These are phyloP conservation scores for Fremontodendron californicum DNA, from an alignment of 345 rosid genomes.

Conservation along the genomic window DNA sequence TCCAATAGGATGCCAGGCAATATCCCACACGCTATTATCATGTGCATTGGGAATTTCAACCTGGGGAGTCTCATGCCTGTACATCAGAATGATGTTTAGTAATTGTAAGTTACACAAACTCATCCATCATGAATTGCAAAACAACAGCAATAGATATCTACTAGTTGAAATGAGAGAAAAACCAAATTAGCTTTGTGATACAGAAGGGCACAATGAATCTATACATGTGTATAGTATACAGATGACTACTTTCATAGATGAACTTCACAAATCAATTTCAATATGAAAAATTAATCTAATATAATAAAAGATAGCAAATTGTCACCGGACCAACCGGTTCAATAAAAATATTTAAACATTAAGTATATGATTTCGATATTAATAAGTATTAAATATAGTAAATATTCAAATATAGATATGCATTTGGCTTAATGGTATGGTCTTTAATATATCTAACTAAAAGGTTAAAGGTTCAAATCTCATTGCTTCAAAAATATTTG, in stretches of 20 bases:
- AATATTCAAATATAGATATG: too few species aligned
- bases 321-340: too few species aligned
- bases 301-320: neutral
- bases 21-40: conserved; percentile 94
- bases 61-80: conserved; percentile 96
- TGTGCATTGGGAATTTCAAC: conserved; percentile 80
- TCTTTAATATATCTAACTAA: too few species aligned
- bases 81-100: conserved; percentile 18
- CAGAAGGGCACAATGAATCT: neutral
- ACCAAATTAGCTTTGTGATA: neutral
- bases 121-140: conserved; percentile 13
- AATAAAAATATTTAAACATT: too few species aligned
- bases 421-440: too few species aligned
- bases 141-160: neutral
- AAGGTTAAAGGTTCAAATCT: too few species aligned
- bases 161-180: neutral
- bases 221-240: neutral
- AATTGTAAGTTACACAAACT: conserved; percentile 13
- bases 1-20: conserved; percentile 98
- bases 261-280: neutral
- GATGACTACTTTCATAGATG: neutral
- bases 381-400: too few species aligned
- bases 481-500: too few species aligned
- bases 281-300: neutral
- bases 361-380: too few species aligned